A percentile compares a stretch with the other conserved stretches of the same genome.
phyloP scores from a whole-genome alignment of 129 eudicot species.

The Gnaphalium uliginosum region DNA sequence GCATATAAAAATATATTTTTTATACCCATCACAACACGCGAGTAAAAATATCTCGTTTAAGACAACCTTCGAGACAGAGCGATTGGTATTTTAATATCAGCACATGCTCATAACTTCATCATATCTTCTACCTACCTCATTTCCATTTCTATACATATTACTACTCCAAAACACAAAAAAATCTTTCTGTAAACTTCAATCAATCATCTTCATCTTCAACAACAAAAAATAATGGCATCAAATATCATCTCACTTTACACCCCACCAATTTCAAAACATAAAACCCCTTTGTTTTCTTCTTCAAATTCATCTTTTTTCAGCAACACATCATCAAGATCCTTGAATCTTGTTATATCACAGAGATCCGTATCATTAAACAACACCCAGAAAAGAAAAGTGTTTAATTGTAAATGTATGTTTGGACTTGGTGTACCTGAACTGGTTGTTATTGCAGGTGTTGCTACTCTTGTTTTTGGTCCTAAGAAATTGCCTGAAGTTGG shows the following conservation, averaged over 20 bases:
- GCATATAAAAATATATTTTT: too few species aligned
- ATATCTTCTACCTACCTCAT: neutral
- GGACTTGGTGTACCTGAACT: conserved; percentile 98
- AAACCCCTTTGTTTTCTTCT: conserved; percentile 27
- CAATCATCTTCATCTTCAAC: neutral
- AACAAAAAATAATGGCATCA: conserved; percentile 25
- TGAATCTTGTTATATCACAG: conserved; percentile 15
- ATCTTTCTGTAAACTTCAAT: neutral
- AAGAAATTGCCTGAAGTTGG: conserved; percentile 92
- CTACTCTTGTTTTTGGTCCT: conserved; percentile 88
- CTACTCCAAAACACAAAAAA: too few species aligned
- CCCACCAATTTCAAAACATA: conserved; percentile 21
- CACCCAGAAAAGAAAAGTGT: conserved; percentile 25
- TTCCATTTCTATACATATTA: neutral
- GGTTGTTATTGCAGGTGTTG: conserved; percentile 93
- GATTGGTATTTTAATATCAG: too few species aligned
- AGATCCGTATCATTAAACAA: neutral
- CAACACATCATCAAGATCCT: conserved; percentile 31
- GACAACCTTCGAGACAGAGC: neutral
- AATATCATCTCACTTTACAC: conserved; percentile 17
- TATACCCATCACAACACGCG: too few species aligned
- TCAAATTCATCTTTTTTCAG: conserved; percentile 31
- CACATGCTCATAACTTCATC: too few species aligned
- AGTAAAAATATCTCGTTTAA: too few species aligned
- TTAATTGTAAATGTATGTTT: conserved; percentile 66